Conservation (phyloP, 1,139 yeast genomes). For the Candida pseudoviswanathii region DNA sequence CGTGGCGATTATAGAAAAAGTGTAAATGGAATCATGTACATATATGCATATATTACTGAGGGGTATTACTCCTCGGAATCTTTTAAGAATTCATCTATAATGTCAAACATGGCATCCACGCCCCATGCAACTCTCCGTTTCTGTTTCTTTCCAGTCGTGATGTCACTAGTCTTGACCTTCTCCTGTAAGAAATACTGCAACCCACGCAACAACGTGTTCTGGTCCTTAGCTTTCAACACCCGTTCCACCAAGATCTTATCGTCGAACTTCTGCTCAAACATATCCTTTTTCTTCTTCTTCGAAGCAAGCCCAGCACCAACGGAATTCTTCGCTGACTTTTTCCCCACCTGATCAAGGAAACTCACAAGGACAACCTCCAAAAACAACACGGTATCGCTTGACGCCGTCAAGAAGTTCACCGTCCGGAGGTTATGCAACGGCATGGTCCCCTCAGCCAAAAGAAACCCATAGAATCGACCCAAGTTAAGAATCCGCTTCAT, state of each 20-base stretch:
- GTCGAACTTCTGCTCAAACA: slow-evolving; percentile 47
- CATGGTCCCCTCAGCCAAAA: slow-evolving; percentile 72
- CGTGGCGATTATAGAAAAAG: slow-evolving; percentile 37
- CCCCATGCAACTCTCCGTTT: slow-evolving; percentile 73
- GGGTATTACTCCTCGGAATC: slow-evolving; percentile 9
- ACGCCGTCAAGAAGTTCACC: slow-evolving; percentile 74
- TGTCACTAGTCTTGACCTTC: slow-evolving; percentile 51
- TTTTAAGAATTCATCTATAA: slow-evolving; percentile 51
- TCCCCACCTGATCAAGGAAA: slow-evolving; percentile 65
- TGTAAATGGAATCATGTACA: slow-evolving; percentile 6
- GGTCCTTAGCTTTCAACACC: slow-evolving; percentile 63
- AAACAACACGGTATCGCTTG: slow-evolving; percentile 65
- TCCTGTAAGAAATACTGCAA: slow-evolving; percentile 67
- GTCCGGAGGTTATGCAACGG: slow-evolving; percentile 73
- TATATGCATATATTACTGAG: slow-evolving; percentile 10
- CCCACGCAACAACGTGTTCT: slow-evolving; percentile 66
- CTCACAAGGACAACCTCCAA: slow-evolving; percentile 73
- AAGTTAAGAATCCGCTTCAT: slow-evolving; percentile 65
- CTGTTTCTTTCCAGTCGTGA: slow-evolving; percentile 62
- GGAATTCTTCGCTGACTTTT: slow-evolving; percentile 57
- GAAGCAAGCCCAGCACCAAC: slow-evolving; percentile 46
- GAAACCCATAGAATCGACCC: slow-evolving; percentile 77
- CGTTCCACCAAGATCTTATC: slow-evolving; percentile 57
- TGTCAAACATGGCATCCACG: slow-evolving; percentile 52
- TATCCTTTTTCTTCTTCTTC: slow-evolving; percentile 31